A percentile compares a stretch with the other conserved stretches of the same genome.
phyloP scores from a whole-genome alignment of 805 yeast genomes.

The Candida golubevii region DNA sequence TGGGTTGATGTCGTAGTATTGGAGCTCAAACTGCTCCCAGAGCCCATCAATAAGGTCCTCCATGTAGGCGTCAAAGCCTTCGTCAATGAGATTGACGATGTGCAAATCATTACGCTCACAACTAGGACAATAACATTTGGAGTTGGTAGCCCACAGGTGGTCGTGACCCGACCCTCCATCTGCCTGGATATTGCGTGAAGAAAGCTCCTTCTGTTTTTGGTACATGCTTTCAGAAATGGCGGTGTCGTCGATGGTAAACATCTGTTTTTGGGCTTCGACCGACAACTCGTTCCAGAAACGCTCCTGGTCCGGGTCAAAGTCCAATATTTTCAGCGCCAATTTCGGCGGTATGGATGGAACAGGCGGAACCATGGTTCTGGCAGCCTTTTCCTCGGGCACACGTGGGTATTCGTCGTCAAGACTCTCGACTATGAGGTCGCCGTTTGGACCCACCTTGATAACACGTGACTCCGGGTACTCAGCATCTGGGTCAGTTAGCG shows the following conservation, averaged over 20 bases:
- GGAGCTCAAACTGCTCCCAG: constrained; percentile 10
- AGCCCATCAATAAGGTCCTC: constrained; percentile 5
- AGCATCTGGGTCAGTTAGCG: constrained; percentile 50
- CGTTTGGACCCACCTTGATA: constrained; percentile 66
- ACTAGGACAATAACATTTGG: constrained; percentile 61
- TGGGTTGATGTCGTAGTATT: constrained; percentile 4
- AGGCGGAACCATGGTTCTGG: constrained; percentile 4
- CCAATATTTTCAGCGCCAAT: constrained; percentile 8
- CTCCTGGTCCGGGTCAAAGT: constrained; percentile 11
- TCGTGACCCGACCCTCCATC: constrained; percentile 7
- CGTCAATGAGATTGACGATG: constrained; percentile 35
- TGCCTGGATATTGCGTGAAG: constrained; percentile 1
- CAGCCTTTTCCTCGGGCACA: not conserved
- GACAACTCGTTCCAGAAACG: constrained; percentile 15
- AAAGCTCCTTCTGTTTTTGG: constrained; percentile 22
- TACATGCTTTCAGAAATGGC: constrained; percentile 59
- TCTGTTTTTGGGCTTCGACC: constrained; percentile 9
- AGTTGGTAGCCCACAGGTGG: constrained; percentile 4
- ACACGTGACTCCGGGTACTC: constrained; percentile 73
- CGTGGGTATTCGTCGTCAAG: constrained; percentile 30
- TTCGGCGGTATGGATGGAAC: constrained; percentile 1
- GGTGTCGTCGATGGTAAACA: constrained; percentile 58
- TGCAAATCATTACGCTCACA: constrained; percentile 74
- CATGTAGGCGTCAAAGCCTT: constrained; percentile 21
- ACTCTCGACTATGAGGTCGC: constrained; percentile 70